Conservation (phyloP, 2,329 filamentous ascomycete genomes). For the Lasiodiplodia hormozganensis region DNA sequence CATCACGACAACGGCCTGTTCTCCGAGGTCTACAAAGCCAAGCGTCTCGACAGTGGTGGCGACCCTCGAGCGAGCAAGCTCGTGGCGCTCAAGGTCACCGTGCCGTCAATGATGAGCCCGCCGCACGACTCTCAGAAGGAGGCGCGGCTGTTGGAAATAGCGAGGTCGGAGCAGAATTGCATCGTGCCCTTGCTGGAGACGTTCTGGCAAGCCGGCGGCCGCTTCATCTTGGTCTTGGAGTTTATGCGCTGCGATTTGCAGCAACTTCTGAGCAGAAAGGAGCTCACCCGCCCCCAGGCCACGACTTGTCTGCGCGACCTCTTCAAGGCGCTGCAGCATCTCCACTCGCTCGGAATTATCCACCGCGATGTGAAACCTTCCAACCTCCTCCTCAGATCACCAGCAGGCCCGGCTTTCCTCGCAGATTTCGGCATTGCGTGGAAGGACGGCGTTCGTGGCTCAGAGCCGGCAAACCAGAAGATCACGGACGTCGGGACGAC, state of each 20-base stretch:
- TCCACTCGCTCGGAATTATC: constrained; percentile 80
- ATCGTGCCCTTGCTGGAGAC: constrained; percentile 75
- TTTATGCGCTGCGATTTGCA: constrained; percentile 79
- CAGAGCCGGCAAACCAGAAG: constrained; percentile 73
- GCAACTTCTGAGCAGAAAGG: constrained; percentile 64
- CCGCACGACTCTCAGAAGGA: constrained; percentile 87
- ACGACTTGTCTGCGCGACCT: constrained; percentile 68
- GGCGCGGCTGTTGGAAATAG: constrained; percentile 71
- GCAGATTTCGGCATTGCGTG: constrained; percentile 94
- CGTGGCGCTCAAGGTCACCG: constrained; percentile 86
- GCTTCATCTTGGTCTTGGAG: constrained; percentile 83
- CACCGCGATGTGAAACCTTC: constrained; percentile 95
- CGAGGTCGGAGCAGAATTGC: constrained; percentile 58
- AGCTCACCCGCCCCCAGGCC: constrained; percentile 48
- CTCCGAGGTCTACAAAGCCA: constrained; percentile 80
- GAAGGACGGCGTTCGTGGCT: constrained; percentile 64
- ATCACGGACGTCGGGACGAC: constrained; percentile 94
- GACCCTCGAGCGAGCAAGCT: constrained; percentile 39
- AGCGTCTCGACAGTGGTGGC: constrained; percentile 45
- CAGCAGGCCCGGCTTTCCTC: constrained; percentile 75
- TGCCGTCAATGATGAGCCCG: constrained; percentile 72
- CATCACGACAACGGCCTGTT: constrained; percentile 74
- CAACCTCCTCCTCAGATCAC: constrained; percentile 76
- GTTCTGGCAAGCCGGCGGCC: constrained; percentile 72
- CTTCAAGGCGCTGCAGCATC: constrained; percentile 71